Evolutionary conservation across 176 grass and related monocot species (phyloP).

Genomic region (Oryza officinalis): DNA sequence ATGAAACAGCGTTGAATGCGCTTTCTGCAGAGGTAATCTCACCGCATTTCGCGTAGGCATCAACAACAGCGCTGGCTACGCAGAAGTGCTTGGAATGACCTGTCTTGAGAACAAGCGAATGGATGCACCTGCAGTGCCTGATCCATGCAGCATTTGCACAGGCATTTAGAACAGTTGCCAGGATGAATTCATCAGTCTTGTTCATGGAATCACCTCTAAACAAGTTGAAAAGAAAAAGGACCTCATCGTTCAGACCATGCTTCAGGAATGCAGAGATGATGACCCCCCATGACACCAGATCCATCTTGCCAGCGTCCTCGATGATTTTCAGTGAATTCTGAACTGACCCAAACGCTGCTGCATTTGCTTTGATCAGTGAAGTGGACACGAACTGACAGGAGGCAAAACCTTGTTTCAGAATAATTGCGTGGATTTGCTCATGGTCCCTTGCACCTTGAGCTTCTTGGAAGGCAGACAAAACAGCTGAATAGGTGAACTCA

Average conservation of each 20-base stretch:
- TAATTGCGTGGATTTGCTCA: conserved; percentile 44
- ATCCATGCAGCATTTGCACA: conserved; percentile 53
- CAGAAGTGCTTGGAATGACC: conserved; percentile 44
- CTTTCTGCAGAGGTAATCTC: conserved; percentile 41
- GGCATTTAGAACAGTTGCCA: conserved; percentile 46
- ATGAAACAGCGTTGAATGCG: conserved; percentile 33
- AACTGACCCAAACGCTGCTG: conserved; percentile 32
- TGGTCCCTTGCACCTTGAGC: conserved; percentile 27
- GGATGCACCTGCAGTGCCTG: conserved; percentile 44
- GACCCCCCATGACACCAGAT: conserved; percentile 57
- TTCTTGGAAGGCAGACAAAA: conserved; percentile 42
- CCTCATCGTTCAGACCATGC: conserved; percentile 35
- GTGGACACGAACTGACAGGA: conserved; percentile 49
- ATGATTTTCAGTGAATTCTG: conserved; percentile 39
- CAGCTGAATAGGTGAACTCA: conserved; percentile 54
- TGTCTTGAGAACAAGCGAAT: conserved; percentile 48
- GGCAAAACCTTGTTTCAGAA: conserved; percentile 53
- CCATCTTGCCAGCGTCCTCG: conserved; percentile 18
- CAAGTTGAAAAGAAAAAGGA: conserved; percentile 38
- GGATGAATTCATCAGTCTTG: conserved; percentile 56
- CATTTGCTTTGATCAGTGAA: conserved; percentile 53
- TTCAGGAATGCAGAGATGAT: conserved; percentile 55
- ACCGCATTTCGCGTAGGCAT: conserved; percentile 67
- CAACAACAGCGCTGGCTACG: conserved; percentile 50
- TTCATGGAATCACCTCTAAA: conserved; percentile 26